Percentiles rank a stretch among this genome's conserved stretches.
Conservation (phyloP, 352 stramenopile genomes). For the Lagenidium giganteum region DNA sequence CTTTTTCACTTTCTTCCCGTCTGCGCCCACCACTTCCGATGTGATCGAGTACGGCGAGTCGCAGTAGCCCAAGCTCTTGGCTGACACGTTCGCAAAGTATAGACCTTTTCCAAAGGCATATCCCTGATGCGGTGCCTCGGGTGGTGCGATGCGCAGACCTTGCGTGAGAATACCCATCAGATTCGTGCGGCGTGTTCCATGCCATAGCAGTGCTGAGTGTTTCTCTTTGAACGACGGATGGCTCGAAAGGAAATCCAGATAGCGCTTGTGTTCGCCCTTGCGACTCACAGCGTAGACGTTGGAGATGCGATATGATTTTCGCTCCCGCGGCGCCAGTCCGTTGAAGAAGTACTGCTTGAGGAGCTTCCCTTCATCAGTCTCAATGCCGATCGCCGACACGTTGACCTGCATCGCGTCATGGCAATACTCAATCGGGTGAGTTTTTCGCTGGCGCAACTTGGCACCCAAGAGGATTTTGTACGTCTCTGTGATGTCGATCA, state of each 20-base stretch:
- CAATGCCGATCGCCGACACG: slow-evolving; percentile 22
- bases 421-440: slow-evolving; percentile 77
- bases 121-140: slow-evolving; percentile 74
- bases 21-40: slow-evolving; percentile 16
- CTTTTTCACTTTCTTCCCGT: slow-evolving; percentile 33
- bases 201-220: slow-evolving; percentile 74
- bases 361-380: slow-evolving; percentile 33
- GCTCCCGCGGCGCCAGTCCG: slow-evolving; percentile 24
- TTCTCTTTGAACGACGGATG: slow-evolving; percentile 27
- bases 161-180: slow-evolving; percentile 83
- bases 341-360: slow-evolving; percentile 63
- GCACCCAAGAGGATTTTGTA: slow-evolving; percentile 76
- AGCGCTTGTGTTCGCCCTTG: slow-evolving; percentile 45
- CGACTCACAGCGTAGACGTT: slow-evolving; percentile 66
- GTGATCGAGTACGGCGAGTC: slow-evolving; percentile 45
- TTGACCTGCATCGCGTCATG: slow-evolving; percentile 70
- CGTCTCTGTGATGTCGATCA: slow-evolving; percentile 68
- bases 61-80: slow-evolving; percentile 80
- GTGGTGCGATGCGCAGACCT: slow-evolving; percentile 79
- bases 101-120: slow-evolving; percentile 84
- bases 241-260: slow-evolving; percentile 31
- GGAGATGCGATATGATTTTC: slow-evolving; percentile 39
- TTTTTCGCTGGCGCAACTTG: slow-evolving; percentile 25
- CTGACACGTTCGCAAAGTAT: slow-evolving; percentile 78
- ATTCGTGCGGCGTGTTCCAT: slow-evolving; percentile 80